Percentiles rank a stretch among this genome's conserved stretches.
phyloP scores from a whole-genome alignment of 2,329 filamentous ascomycete genomes.

The Lasiodiplodia theobromae region DNA sequence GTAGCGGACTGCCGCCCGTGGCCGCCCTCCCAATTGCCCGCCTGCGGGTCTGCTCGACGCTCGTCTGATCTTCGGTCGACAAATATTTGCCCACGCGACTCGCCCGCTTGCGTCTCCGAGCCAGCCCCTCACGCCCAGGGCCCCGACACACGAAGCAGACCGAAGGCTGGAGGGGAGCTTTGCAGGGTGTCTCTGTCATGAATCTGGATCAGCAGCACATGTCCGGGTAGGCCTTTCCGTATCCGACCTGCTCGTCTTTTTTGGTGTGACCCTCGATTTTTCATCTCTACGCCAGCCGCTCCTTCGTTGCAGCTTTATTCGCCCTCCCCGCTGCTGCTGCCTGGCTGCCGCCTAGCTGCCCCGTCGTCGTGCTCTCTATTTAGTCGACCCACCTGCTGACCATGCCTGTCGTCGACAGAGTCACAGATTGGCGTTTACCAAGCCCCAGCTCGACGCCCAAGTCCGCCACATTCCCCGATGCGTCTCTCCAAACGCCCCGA shows the following conservation, averaged over 20 bases:
- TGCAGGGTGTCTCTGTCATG: constrained; percentile 30
- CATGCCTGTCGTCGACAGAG: constrained; percentile 38
- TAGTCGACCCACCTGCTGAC: constrained; percentile 23
- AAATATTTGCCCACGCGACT: constrained; percentile 10
- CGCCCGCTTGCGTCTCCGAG: neutral
- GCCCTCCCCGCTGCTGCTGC: constrained; percentile 10
- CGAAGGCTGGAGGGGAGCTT: constrained; percentile 13
- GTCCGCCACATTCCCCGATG: constrained; percentile 49
- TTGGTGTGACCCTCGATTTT: constrained; percentile 14
- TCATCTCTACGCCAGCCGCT: neutral
- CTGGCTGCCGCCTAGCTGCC: neutral
- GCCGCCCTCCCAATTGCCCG: constrained; percentile 17
- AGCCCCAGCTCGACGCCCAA: constrained; percentile 59
- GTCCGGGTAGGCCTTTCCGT: constrained; percentile 27
- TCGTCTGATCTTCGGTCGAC: constrained; percentile 25
- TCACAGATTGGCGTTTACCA: constrained; percentile 57
- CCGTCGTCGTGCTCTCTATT: neutral
- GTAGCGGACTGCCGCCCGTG: constrained; percentile 18
- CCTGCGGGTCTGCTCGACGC: neutral
- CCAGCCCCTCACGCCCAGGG: neutral
- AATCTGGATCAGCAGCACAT: constrained; percentile 30
- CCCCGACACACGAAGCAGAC: constrained; percentile 6
- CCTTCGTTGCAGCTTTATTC: constrained; percentile 1
- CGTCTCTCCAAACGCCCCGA: constrained; percentile 54
- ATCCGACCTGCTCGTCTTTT: constrained; percentile 7